These are phyloP conservation scores for Sedum album DNA, from an alignment of 164 flowering plant genomes.

Conservation along the genomic window DNA sequence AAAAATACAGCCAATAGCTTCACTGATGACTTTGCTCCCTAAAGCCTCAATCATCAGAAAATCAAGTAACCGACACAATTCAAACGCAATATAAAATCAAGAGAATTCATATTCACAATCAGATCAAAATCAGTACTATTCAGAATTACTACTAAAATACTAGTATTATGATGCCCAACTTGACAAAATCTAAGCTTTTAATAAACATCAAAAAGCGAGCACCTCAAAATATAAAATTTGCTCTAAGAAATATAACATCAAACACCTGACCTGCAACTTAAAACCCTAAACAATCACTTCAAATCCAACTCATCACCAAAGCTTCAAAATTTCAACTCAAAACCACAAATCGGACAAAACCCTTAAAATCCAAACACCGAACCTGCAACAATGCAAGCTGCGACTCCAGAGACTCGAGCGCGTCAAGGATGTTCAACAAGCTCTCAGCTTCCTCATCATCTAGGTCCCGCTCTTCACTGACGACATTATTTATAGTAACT, in stretches of 20 bases:
- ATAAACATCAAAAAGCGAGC: background rate
- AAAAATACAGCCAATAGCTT: no score
- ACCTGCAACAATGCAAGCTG: conserved; percentile 80
- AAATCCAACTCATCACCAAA: background rate
- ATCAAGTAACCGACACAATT: no score
- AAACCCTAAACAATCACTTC: background rate
- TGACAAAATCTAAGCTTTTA: no score
- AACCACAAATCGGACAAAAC: background rate
- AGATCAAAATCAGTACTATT: background rate
- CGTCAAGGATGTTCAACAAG: conserved; percentile 58
- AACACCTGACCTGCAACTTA: background rate
- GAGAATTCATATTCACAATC: no score
- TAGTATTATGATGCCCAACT: background rate
- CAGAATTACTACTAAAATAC: background rate
- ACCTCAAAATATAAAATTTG: no score
- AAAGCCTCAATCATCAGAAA: no score
- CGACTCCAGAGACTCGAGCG: conserved; percentile 71
- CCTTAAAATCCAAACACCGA: background rate
- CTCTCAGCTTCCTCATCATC: conserved; percentile 29
- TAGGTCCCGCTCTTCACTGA: background rate
- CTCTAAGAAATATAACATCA: background rate
- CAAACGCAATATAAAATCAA: no score
- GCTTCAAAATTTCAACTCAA: no score
- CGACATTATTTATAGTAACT: background rate
- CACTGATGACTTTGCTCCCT: no score